Percentiles rank a stretch among this genome's conserved stretches.
phyloP scores from a whole-genome alignment of 1,139 yeast species.

The Sugiyamaella xylanicola region DNA sequence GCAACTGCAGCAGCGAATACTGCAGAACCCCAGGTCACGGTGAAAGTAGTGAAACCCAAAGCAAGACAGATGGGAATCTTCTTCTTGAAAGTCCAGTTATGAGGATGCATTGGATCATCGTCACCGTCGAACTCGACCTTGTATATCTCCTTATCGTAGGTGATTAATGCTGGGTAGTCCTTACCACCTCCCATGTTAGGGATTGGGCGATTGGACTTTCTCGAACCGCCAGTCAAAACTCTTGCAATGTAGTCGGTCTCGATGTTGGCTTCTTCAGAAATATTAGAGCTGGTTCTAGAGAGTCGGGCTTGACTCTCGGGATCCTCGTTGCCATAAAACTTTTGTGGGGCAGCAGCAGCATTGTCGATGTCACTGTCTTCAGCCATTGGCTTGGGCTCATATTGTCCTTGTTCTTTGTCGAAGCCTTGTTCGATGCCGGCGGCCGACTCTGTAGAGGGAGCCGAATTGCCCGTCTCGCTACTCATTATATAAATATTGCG shows the following conservation, averaged over 20 bases:
- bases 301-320: neutral
- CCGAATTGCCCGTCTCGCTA: neutral
- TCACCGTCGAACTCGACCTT: conserved; percentile 57
- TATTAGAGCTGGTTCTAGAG: conserved; percentile 2
- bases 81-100: conserved; percentile 48
- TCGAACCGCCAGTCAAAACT: conserved; percentile 25
- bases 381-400: conserved; percentile 1
- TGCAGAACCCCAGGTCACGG: conserved; percentile 51
- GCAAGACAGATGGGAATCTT: conserved; percentile 42
- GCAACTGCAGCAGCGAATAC: conserved; percentile 45
- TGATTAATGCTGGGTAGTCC: conserved; percentile 51
- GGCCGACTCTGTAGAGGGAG: conserved; percentile 2
- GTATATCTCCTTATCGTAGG: conserved; percentile 49
- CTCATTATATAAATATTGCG: neutral
- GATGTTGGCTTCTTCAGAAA: conserved; percentile 14
- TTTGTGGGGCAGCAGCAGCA: conserved; percentile 7
- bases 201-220: conserved; percentile 26
- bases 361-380: conserved; percentile 13
- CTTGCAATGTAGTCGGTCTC: conserved; percentile 25
- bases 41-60: conserved; percentile 45
- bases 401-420: conserved; percentile 3
- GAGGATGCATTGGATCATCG: conserved; percentile 54
- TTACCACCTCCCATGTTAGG: conserved; percentile 50
- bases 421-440: neutral
- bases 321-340: conserved; percentile 8